These are phyloP conservation scores for Mycena vitilis DNA, from an alignment of 768 basidiomycete genomes.

Conservation along the genomic window DNA sequence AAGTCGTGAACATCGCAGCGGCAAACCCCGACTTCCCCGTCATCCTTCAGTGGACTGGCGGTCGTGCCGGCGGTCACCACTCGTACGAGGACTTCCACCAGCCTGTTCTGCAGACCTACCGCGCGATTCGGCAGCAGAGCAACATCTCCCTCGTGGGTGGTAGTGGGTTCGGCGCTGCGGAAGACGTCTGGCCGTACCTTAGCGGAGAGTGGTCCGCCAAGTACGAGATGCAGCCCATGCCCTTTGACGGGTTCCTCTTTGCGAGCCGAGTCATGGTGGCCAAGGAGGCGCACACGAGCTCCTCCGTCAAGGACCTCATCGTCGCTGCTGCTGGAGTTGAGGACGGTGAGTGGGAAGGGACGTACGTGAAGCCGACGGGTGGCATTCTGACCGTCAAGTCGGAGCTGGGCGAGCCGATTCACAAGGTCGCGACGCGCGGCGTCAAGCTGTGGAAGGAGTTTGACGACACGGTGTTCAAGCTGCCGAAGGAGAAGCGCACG, in stretches of 20 bases:
- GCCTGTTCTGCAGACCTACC: slow-evolving; percentile 91
- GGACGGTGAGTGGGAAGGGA: slow-evolving; percentile 93
- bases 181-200: slow-evolving; percentile 97
- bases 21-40: slow-evolving; percentile 96
- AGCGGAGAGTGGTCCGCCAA: slow-evolving; percentile 94
- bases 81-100: slow-evolving; percentile 99
- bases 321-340: slow-evolving; percentile 93
- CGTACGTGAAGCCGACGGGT: slow-evolving; percentile 93
- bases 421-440: slow-evolving; percentile 97
- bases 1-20: slow-evolving; percentile 95
- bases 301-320: slow-evolving; percentile 96
- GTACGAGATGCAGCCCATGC: slow-evolving; percentile 94
- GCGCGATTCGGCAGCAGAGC: slow-evolving; percentile 85
- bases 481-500: slow-evolving; percentile 94
- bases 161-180: slow-evolving; percentile 95
- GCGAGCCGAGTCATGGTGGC: slow-evolving; percentile 99
- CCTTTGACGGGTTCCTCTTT: slow-evolving; percentile 97
- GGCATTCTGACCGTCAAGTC: slow-evolving; percentile 97
- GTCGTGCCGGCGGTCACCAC: slow-evolving; percentile 98
- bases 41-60: slow-evolving; percentile 99
- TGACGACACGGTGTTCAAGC: slow-evolving; percentile 94
- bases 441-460: slow-evolving; percentile 99
- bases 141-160: slow-evolving; percentile 95
- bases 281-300: slow-evolving; percentile 95
- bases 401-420: slow-evolving; percentile 98